Conservation (phyloP, 1,139 yeast species). For the Trichomonascaceae sp. region DNA sequence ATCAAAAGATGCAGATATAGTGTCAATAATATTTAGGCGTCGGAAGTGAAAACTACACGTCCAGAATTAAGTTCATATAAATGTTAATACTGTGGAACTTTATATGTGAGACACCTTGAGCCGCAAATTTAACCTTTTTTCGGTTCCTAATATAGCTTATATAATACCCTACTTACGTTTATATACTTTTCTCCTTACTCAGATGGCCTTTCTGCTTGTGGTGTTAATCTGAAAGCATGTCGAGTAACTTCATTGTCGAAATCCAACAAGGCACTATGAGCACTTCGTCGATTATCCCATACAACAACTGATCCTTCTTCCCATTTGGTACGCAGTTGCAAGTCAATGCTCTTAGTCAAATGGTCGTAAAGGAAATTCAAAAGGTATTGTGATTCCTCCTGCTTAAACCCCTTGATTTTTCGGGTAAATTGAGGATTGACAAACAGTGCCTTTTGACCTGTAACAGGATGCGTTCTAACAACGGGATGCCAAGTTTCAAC, state of each 20-base stretch:
- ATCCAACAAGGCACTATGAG: constrained; percentile 59
- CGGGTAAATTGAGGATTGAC: constrained; percentile 53
- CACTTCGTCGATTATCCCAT: constrained; percentile 65
- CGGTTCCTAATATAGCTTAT: not conserved
- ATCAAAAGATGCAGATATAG: too few species aligned
- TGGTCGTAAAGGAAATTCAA: constrained; percentile 46
- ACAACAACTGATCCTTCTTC: constrained; percentile 51
- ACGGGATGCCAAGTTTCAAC: constrained; percentile 49
- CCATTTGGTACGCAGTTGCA: constrained; percentile 55
- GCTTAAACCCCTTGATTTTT: constrained; percentile 49
- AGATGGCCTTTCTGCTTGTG: constrained; percentile 27
- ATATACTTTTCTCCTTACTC: not conserved
- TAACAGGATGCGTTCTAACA: constrained; percentile 53
- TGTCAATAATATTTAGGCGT: too few species aligned
- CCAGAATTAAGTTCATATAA: too few species aligned
- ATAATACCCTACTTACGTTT: not conserved
- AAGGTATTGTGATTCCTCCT: constrained; percentile 49
- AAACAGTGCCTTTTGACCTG: constrained; percentile 46
- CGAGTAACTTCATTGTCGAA: constrained; percentile 51
- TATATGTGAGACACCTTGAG: too few species aligned
- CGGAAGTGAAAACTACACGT: too few species aligned
- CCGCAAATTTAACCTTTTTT: not conserved
- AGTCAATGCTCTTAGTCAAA: constrained; percentile 45
- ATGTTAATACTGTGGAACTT: too few species aligned
- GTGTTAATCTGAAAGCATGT: constrained; percentile 37